phyloP scores from a whole-genome alignment of 345 rosid species.

The Eucalyptus polybractea region DNA sequence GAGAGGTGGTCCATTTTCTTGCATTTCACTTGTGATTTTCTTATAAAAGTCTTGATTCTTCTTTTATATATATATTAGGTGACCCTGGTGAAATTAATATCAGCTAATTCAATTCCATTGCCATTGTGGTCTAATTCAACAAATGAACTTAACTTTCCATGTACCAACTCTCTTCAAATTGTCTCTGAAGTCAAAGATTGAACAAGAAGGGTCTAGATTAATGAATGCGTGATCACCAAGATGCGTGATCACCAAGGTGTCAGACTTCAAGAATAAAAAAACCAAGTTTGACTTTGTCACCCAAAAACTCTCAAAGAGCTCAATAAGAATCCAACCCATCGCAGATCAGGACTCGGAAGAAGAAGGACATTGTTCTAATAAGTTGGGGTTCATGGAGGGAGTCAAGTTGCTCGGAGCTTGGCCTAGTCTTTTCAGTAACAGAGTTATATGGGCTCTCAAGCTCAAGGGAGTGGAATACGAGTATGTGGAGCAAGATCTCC shows the following conservation, averaged over 20 bases:
- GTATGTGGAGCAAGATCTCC: slow-evolving; percentile 10
- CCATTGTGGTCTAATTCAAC: background rate
- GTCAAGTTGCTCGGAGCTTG: slow-evolving; percentile 16
- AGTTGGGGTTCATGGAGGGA: background rate
- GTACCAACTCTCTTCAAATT: background rate
- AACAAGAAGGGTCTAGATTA: background rate
- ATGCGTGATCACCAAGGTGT: too few relatives aligned
- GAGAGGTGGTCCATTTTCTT: background rate
- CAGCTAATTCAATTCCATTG: background rate
- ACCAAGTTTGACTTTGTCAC: background rate
- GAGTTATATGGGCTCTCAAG: slow-evolving; percentile 18
- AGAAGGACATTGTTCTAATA: background rate
- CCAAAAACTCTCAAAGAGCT: background rate
- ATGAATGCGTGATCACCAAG: background rate
- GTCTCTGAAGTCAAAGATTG: background rate
- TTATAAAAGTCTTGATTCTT: background rate
- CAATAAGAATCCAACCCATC: background rate
- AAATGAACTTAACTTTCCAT: background rate
- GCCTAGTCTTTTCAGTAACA: slow-evolving; percentile 9
- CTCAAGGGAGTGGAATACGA: slow-evolving; percentile 15
- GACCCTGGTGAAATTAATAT: background rate
- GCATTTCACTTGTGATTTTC: background rate
- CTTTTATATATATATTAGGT: background rate
- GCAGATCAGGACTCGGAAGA: background rate
- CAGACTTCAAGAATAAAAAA: background rate